A percentile compares a stretch with the other conserved stretches of the same genome.
Conservation (phyloP, 768 basidiomycete genomes). For the Lactarius psammicola region DNA sequence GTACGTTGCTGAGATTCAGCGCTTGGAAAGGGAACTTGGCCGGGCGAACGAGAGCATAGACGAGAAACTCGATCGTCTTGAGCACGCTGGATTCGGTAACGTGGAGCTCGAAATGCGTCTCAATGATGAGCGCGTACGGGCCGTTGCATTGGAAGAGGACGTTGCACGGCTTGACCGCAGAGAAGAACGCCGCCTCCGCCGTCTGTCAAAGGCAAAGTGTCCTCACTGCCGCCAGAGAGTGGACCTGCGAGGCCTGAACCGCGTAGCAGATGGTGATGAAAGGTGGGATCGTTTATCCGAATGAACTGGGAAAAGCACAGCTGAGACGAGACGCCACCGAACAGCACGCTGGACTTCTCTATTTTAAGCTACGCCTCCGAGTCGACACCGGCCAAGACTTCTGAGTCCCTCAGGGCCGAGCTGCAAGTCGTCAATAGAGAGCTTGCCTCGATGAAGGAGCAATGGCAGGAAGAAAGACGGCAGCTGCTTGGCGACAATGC, state of each 20-base stretch:
- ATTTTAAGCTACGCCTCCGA: constrained; percentile 48
- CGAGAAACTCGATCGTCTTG: constrained; percentile 82
- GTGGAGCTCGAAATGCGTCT: constrained; percentile 68
- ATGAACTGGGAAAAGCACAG: neutral
- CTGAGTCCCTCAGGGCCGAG: constrained; percentile 59
- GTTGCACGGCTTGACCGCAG: constrained; percentile 59
- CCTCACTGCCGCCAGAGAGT: constrained; percentile 66
- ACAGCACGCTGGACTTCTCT: constrained; percentile 55
- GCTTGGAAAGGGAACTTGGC: constrained; percentile 73
- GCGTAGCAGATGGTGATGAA: constrained; percentile 51
- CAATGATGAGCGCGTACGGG: constrained; percentile 63
- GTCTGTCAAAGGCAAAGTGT: constrained; percentile 62
- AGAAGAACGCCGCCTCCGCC: constrained; percentile 65
- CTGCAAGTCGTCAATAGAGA: constrained; percentile 61
- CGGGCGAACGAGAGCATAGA: constrained; percentile 83
- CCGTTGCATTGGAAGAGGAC: constrained; percentile 62
- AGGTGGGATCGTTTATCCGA: constrained; percentile 44
- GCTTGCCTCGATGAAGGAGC: constrained; percentile 59
- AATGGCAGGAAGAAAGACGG: constrained; percentile 68
- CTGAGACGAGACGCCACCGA: constrained; percentile 1
- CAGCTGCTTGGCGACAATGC: constrained; percentile 68
- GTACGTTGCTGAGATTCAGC: constrained; percentile 66
- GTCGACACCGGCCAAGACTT: constrained; percentile 65
- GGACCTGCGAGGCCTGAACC: constrained; percentile 46
- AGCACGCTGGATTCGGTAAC: constrained; percentile 74